These are phyloP conservation scores for Monosporascus sp. DNA, from an alignment of 2,329 filamentous ascomycete genomes.

Conservation along the genomic window DNA sequence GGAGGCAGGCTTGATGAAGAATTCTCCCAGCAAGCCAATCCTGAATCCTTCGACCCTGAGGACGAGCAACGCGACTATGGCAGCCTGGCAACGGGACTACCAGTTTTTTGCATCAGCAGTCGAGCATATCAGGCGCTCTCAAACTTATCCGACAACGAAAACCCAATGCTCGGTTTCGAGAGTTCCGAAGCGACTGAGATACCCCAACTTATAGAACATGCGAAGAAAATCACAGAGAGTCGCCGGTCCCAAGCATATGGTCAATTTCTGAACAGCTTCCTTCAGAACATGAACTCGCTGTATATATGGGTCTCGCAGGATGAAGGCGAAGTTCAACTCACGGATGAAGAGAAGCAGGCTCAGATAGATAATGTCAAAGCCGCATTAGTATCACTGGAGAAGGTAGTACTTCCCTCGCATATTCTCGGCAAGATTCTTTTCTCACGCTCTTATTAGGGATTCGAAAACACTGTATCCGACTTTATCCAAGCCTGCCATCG, in stretches of 20 bases:
- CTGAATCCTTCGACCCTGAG: slow-evolving; percentile 47
- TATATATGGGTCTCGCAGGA: slow-evolving; percentile 9
- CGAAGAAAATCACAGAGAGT: slow-evolving; percentile 47
- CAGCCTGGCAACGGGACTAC: slow-evolving; percentile 45
- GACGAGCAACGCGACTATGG: slow-evolving; percentile 50
- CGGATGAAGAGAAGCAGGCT: slow-evolving; percentile 28
- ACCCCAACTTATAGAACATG: slow-evolving; percentile 53
- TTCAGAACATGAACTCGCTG: slow-evolving; percentile 32
- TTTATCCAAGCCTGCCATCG: neutral
- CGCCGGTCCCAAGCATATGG: slow-evolving; percentile 32
- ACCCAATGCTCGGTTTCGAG: slow-evolving; percentile 44
- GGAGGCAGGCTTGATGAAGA: slow-evolving; percentile 46
- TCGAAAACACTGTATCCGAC: neutral
- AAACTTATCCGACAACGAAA: slow-evolving; percentile 41
- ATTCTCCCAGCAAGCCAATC: slow-evolving; percentile 41
- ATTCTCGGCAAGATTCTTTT: neutral
- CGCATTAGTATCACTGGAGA: slow-evolving; percentile 3
- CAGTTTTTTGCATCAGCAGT: slow-evolving; percentile 61
- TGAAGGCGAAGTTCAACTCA: slow-evolving; percentile 4
- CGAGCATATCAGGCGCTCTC: slow-evolving; percentile 56
- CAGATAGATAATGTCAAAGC: slow-evolving; percentile 4
- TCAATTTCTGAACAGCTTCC: slow-evolving; percentile 45
- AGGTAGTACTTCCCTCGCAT: slow-evolving; percentile 2
- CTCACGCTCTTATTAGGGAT: slow-evolving; percentile 2
- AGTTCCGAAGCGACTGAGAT: slow-evolving; percentile 50